A percentile compares a stretch with the other conserved stretches of the same genome.
Conservation (phyloP, 306 rosid genomes). For the Lathyrus tuberosus region DNA sequence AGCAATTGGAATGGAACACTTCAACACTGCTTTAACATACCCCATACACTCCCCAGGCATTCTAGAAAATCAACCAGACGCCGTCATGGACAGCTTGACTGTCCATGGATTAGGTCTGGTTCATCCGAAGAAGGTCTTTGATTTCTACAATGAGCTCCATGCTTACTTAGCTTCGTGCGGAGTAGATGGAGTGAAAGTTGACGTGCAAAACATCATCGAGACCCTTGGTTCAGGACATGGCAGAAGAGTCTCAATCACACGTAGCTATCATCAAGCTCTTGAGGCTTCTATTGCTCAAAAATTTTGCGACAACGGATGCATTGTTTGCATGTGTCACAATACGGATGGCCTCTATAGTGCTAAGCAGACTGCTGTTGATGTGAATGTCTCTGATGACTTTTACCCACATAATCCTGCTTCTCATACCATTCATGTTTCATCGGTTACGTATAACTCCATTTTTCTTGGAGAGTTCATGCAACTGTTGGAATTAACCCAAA, state of each 20-base stretch:
- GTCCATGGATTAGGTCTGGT: slow-evolving; percentile 93
- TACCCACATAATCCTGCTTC: slow-evolving; percentile 96
- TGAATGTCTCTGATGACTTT: slow-evolving; percentile 93
- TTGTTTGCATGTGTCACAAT: slow-evolving; percentile 97
- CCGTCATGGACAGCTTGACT: slow-evolving; percentile 73
- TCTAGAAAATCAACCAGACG: slow-evolving; percentile 34
- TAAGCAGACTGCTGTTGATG: slow-evolving; percentile 88
- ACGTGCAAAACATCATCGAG: too few relatives aligned
- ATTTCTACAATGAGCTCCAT: slow-evolving; percentile 94
- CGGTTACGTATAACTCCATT: slow-evolving; percentile 88
- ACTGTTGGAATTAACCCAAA: too few relatives aligned
- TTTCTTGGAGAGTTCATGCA: slow-evolving; percentile 98
- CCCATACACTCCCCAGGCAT: slow-evolving; percentile 32
- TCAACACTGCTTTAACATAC: slow-evolving; percentile 24
- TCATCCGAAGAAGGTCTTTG: slow-evolving; percentile 81
- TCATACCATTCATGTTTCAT: slow-evolving; percentile 89
- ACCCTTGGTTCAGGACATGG: too few relatives aligned
- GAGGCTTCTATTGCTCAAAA: too few relatives aligned
- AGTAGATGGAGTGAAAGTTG: too few relatives aligned
- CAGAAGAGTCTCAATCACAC: too few relatives aligned
- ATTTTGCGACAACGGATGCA: slow-evolving; percentile 92
- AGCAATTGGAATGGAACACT: background rate
- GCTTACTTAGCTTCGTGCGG: slow-evolving; percentile 91
- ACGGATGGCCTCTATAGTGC: slow-evolving; percentile 85
- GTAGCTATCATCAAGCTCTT: too few relatives aligned